These are phyloP conservation scores for Penicillium sp. DNA, from an alignment of 2,329 filamentous ascomycete species.

Conservation along the genomic window DNA sequence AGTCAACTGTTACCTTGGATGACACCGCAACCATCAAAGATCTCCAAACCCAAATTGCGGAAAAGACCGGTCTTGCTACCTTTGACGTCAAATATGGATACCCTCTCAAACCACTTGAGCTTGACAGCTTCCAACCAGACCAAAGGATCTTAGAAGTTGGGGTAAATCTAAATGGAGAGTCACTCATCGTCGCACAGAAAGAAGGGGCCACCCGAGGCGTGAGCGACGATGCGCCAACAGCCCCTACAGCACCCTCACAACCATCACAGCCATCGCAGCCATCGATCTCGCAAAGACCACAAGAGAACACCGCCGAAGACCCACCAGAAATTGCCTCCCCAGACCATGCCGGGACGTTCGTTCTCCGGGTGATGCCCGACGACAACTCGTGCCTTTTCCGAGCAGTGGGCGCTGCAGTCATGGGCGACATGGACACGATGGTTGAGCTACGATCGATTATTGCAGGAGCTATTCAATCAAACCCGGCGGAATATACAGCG, in stretches of 20 bases:
- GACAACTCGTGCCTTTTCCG: slow-evolving; percentile 95
- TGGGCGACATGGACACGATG: slow-evolving; percentile 66
- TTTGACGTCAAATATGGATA: slow-evolving; percentile 84
- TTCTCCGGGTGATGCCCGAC: slow-evolving; percentile 92
- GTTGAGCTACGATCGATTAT: slow-evolving; percentile 73
- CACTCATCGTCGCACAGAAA: slow-evolving; percentile 61
- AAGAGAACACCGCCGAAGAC: slow-evolving; percentile 51
- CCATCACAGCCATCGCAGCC: slow-evolving; percentile 18
- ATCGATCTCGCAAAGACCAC: slow-evolving; percentile 45
- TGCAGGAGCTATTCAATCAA: slow-evolving; percentile 71
- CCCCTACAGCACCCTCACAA: neutral
- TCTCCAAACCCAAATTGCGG: slow-evolving; percentile 46
- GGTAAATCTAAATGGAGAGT: slow-evolving; percentile 65
- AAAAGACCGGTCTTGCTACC: slow-evolving; percentile 62
- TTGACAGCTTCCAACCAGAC: slow-evolving; percentile 53
- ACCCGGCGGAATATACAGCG: slow-evolving; percentile 70
- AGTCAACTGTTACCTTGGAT: slow-evolving; percentile 66
- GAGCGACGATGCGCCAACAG: neutral
- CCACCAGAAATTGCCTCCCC: slow-evolving; percentile 62
- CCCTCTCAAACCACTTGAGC: slow-evolving; percentile 65
- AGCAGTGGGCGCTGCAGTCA: slow-evolving; percentile 78
- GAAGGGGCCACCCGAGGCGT: slow-evolving; percentile 30
- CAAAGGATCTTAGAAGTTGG: slow-evolving; percentile 57
- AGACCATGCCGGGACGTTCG: slow-evolving; percentile 57
- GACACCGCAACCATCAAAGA: slow-evolving; percentile 59